These are phyloP conservation scores for Citrus medica DNA, from an alignment of 345 rosid species.

Conservation along the genomic window DNA sequence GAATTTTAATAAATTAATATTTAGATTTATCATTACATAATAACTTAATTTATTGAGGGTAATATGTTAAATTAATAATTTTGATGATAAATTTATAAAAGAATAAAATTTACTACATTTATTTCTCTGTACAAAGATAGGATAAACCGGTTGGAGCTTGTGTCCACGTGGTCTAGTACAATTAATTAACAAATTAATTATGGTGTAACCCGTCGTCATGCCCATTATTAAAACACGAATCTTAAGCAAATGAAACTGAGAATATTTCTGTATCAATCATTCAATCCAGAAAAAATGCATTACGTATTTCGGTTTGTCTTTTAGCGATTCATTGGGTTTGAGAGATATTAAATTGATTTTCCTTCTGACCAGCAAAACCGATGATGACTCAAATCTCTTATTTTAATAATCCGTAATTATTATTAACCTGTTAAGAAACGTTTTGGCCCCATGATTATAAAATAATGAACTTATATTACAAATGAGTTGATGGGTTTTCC, in stretches of 20 bases:
- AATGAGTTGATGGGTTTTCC: too few relatives aligned
- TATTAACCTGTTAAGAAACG: neutral
- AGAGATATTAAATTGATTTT: conserved; percentile 6
- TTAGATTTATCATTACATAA: too few relatives aligned
- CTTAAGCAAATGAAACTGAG: neutral
- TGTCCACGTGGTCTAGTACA: conserved; percentile 1
- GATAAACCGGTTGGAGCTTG: neutral
- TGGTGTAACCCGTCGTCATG: neutral
- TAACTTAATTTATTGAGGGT: too few relatives aligned
- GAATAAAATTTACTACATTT: too few relatives aligned
- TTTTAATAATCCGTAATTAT: neutral
- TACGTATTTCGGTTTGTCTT: too few relatives aligned
- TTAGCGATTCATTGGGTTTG: too few relatives aligned
- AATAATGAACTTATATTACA: neutral
- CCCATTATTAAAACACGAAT: neutral
- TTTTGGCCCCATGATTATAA: neutral
- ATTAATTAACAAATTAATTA: too few relatives aligned
- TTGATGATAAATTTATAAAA: too few relatives aligned
- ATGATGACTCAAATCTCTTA: neutral
- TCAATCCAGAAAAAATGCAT: neutral
- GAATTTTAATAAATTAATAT: too few relatives aligned
- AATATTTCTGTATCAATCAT: neutral
- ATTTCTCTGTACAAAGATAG: too few relatives aligned
- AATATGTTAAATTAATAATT: too few relatives aligned
- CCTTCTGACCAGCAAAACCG: neutral